phyloP scores from a whole-genome alignment of 352 stramenopile genomes.

The Peronospora tabacina region DNA sequence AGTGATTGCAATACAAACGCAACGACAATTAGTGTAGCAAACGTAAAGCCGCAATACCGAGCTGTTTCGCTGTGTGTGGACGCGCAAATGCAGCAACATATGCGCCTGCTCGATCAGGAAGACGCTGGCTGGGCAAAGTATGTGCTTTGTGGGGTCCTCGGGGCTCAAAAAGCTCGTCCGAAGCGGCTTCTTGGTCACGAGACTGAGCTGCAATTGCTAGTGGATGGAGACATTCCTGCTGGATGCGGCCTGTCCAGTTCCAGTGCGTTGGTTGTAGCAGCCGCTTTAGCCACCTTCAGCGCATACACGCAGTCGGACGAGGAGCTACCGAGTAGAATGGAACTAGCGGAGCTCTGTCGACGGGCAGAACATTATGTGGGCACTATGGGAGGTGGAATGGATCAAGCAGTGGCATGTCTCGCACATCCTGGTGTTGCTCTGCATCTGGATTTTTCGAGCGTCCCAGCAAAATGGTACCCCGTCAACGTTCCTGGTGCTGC shows the following conservation, averaged over 20 bases:
- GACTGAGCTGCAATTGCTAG: constrained; percentile 35
- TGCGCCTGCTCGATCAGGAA: constrained; percentile 6
- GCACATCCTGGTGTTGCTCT: constrained; percentile 39
- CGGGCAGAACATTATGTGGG: constrained; percentile 56
- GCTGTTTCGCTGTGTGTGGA: constrained; percentile 9
- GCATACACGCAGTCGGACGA: constrained; percentile 10
- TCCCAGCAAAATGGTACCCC: constrained; percentile 8
- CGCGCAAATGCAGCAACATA: constrained; percentile 2
- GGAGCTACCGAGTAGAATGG: constrained; percentile 18
- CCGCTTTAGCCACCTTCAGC: constrained; percentile 34
- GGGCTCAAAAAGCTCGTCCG: constrained; percentile 11
- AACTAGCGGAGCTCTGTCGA: constrained; percentile 52
- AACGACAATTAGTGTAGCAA: constrained; percentile 12
- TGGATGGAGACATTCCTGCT: constrained; percentile 60
- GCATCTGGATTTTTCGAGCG: constrained; percentile 48
- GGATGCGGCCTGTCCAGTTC: constrained; percentile 74
- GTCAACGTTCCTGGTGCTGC: constrained; percentile 17
- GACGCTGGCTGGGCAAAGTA: constrained; percentile 31
- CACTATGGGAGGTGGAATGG: constrained; percentile 79
- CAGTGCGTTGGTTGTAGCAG: constrained; percentile 69
- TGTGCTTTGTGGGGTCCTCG: constrained; percentile 30
- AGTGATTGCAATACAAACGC: neutral
- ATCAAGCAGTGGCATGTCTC: constrained; percentile 66
- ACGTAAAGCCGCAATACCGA: constrained; percentile 24
- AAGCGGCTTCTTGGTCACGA: constrained; percentile 10